Conservation (phyloP, 139 green algal genomes). For the Chlamydomonas sp. region DNA sequence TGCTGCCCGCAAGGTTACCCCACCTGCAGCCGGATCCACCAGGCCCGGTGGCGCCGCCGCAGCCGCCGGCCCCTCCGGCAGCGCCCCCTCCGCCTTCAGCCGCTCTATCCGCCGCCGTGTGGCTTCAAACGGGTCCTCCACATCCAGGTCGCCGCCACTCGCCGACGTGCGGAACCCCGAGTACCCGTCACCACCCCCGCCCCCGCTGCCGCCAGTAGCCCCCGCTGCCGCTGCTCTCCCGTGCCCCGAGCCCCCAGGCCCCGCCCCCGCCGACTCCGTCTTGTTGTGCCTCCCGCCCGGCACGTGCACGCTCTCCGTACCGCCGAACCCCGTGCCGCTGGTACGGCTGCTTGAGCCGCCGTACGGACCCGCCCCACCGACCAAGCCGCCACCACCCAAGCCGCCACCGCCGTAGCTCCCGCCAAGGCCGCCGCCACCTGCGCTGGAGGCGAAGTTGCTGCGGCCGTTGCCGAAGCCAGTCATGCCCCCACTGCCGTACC, state of each 20-base stretch:
- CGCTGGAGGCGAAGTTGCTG: conserved; percentile 37
- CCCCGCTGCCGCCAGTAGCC: background rate
- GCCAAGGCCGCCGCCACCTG: background rate
- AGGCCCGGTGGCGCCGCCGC: conserved; percentile 1
- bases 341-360: background rate
- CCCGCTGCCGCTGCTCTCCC: background rate
- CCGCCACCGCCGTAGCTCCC: background rate
- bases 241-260: too few relatives aligned
- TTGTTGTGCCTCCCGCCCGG: background rate
- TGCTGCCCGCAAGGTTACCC: background rate
- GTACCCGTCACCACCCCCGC: background rate
- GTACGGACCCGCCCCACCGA: background rate
- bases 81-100: conserved; percentile 60
- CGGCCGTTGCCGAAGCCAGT: conserved; percentile 21
- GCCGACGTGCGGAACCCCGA: background rate
- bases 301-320: conserved; percentile 24
- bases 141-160: conserved; percentile 1
- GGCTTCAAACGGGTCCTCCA: conserved; percentile 72
- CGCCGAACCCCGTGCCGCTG: background rate
- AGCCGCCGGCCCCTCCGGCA: conserved; percentile 6
- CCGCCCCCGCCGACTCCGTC: background rate
- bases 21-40: background rate
- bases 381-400: background rate
- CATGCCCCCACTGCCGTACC: background rate
- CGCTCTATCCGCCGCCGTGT: conserved; percentile 77